These are phyloP conservation scores for Heritiera littoralis DNA, from an alignment of 345 rosid genomes.

Conservation along the genomic window DNA sequence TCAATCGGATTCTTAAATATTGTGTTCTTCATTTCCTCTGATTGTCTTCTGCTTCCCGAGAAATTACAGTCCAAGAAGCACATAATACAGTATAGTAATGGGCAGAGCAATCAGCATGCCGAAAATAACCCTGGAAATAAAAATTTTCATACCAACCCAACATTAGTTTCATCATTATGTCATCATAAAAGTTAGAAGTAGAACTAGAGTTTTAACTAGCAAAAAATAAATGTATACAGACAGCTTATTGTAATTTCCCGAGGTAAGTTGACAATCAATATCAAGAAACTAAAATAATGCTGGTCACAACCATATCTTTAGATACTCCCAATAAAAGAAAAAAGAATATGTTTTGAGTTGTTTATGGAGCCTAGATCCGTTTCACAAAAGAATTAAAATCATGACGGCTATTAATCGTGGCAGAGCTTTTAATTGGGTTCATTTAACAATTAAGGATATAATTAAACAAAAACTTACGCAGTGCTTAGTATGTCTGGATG, in stretches of 20 bases:
- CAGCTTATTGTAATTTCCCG: not conserved
- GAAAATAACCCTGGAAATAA: slow-evolving; percentile 10
- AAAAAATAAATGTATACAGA: not conserved
- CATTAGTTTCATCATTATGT: not conserved
- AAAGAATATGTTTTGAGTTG: not conserved
- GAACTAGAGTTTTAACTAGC: not conserved
- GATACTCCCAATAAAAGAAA: not conserved
- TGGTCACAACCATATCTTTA: not conserved
- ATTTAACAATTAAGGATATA: not conserved
- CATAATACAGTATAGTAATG: slow-evolving; percentile 14
- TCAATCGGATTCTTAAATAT: not conserved
- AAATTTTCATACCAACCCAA: not conserved
- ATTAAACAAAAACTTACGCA: slow-evolving; percentile 46
- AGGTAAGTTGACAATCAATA: not conserved
- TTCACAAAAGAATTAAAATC: not conserved
- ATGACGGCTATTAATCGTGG: not conserved
- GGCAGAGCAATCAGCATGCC: slow-evolving; percentile 19
- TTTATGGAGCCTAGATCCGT: not conserved
- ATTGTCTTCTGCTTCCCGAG: slow-evolving; percentile 7
- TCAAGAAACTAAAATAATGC: not conserved
- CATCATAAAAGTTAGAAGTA: not conserved
- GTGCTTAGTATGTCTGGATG: slow-evolving; percentile 75
- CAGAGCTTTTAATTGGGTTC: not conserved
- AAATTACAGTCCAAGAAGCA: slow-evolving; percentile 19
- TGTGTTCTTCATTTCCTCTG: not conserved